phyloP scores from a whole-genome alignment of 2,329 filamentous ascomycete genomes.

The Pseudocercospora macadamiae region DNA sequence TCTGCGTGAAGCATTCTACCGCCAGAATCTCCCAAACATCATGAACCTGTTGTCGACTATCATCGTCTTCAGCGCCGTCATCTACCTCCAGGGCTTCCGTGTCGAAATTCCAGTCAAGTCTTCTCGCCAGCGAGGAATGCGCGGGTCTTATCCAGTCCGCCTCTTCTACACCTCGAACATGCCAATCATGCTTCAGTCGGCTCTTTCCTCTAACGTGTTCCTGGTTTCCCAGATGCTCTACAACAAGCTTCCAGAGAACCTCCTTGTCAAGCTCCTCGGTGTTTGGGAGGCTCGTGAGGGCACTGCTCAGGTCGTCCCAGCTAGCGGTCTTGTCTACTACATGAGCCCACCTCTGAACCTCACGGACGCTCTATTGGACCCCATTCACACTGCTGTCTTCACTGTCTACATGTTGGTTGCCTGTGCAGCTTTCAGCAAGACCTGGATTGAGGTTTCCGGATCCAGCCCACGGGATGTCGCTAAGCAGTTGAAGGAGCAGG shows the following conservation, averaged over 20 bases:
- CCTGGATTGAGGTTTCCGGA: constrained; percentile 99
- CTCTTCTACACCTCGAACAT: constrained; percentile 99
- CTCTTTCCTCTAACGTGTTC: constrained; percentile 98
- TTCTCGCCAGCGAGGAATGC: constrained; percentile 96
- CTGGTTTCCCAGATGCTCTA: constrained; percentile 99
- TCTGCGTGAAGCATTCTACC: constrained; percentile 97
- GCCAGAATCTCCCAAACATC: constrained; percentile 98
- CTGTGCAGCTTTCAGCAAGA: constrained; percentile 99
- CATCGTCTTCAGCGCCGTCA: constrained; percentile 91
- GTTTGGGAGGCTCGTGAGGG: constrained; percentile 98
- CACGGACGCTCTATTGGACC: constrained; percentile 91
- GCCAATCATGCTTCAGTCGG: constrained; percentile 99
- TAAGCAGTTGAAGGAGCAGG: constrained; percentile 99
- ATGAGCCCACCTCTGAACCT: constrained; percentile 99
- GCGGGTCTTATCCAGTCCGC: constrained; percentile 95
- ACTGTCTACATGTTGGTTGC: constrained; percentile 97
- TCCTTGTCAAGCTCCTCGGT: constrained; percentile 94
- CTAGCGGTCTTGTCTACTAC: constrained; percentile 96
- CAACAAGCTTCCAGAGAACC: constrained; percentile 98
- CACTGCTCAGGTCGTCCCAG: constrained; percentile 90
- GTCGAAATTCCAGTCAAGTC: constrained; percentile 99
- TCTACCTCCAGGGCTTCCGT: constrained; percentile 88
- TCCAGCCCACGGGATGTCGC: constrained; percentile 97
- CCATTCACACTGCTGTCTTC: constrained; percentile 94
- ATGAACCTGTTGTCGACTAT: constrained; percentile 94